Conservation (phyloP, 192 early-diverging fungal genomes). For the Linderina pennispora region DNA sequence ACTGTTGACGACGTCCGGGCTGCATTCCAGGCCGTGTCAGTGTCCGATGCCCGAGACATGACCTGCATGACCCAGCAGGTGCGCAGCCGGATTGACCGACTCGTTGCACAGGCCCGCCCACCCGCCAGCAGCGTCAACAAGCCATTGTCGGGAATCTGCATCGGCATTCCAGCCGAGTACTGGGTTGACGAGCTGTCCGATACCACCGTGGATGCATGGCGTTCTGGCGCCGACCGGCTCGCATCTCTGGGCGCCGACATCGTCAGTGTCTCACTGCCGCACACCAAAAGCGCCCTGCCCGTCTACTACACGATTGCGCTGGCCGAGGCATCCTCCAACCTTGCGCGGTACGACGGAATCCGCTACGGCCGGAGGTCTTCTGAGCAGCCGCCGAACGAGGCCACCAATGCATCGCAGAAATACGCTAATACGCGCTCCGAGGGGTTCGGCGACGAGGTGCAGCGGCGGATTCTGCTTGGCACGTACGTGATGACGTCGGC, state of each 20-base stretch:
- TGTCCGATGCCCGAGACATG: slow-evolving; percentile 34
- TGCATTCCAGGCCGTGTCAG: slow-evolving; percentile 4
- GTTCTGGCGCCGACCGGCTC: slow-evolving; percentile 49
- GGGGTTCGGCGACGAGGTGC: slow-evolving; percentile 77
- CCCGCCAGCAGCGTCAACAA: not conserved
- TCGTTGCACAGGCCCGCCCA: not conserved
- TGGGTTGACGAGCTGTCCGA: slow-evolving; percentile 65
- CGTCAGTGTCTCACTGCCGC: slow-evolving; percentile 62
- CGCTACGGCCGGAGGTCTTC: slow-evolving; percentile 60
- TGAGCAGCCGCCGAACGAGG: not conserved
- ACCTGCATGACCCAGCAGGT: slow-evolving; percentile 51
- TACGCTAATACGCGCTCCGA: slow-evolving; percentile 58
- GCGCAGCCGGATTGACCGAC: slow-evolving; percentile 31
- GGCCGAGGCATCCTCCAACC: slow-evolving; percentile 88
- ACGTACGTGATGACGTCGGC: slow-evolving; percentile 76
- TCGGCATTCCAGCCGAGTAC: slow-evolving; percentile 70
- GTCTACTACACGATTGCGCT: slow-evolving; percentile 84
- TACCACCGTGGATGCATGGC: slow-evolving; percentile 54
- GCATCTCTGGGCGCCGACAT: slow-evolving; percentile 59
- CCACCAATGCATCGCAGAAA: slow-evolving; percentile 23
- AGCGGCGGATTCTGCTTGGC: slow-evolving; percentile 78
- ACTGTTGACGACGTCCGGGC: slow-evolving; percentile 48
- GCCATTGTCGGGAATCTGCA: slow-evolving; percentile 45
- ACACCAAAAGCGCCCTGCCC: slow-evolving; percentile 64
- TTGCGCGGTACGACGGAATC: slow-evolving; percentile 82